These are phyloP conservation scores for Debaryomyces maramus DNA, from an alignment of 805 yeast species.

Conservation along the genomic window DNA sequence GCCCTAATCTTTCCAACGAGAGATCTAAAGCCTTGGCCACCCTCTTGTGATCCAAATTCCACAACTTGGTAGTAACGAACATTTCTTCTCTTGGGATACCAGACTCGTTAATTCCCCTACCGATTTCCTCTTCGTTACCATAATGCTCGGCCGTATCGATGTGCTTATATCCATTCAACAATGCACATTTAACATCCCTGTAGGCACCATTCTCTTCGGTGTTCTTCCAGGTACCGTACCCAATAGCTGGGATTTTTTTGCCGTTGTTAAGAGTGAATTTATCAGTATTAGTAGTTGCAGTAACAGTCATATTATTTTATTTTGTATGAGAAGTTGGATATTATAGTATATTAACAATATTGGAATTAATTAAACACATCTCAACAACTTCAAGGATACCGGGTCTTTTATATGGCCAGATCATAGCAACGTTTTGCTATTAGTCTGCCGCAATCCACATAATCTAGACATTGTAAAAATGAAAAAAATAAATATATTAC, in stretches of 20 bases:
- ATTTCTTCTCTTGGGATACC: conserved; percentile 62
- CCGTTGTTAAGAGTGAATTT: conserved; percentile 56
- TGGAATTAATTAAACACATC: too few relatives aligned
- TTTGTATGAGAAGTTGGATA: too few relatives aligned
- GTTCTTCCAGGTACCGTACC: conserved; percentile 21
- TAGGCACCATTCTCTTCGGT: conserved; percentile 23
- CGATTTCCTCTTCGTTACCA: conserved; percentile 61
- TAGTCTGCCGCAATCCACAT: too few relatives aligned
- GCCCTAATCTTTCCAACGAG: conserved; percentile 57
- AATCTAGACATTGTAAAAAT: too few relatives aligned
- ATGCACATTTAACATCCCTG: conserved; percentile 38
- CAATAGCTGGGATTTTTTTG: conserved; percentile 26
- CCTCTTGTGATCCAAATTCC: conserved; percentile 18
- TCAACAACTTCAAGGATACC: too few relatives aligned
- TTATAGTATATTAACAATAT: too few relatives aligned
- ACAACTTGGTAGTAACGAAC: conserved; percentile 31
- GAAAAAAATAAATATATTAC: too few relatives aligned
- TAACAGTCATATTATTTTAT: conserved; percentile 7
- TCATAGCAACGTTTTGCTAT: too few relatives aligned
- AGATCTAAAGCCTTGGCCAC: conserved; percentile 51
- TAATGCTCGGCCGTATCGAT: conserved; percentile 71
- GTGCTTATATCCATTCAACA: conserved; percentile 64
- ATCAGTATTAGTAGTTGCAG: conserved; percentile 17
- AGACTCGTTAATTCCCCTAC: conserved; percentile 48
- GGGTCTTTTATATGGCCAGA: too few relatives aligned